These are phyloP conservation scores for Epicoccum sorghinum DNA, from an alignment of 2,329 filamentous ascomycete species.

Conservation along the genomic window DNA sequence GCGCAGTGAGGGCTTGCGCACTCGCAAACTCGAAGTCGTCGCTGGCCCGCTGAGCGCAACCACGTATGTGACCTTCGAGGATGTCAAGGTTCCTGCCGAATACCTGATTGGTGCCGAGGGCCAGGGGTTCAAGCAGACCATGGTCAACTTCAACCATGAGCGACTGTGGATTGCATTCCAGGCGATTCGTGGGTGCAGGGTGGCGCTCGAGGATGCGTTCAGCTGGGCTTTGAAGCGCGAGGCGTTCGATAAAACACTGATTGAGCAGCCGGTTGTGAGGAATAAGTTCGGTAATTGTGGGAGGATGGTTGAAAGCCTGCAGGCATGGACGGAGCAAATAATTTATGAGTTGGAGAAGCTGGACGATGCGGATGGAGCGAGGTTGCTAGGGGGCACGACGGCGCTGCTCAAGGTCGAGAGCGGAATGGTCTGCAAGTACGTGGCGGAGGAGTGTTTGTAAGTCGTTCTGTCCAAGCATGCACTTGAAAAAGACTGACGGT, in stretches of 20 bases:
- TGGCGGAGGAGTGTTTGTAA: constrained; percentile 36
- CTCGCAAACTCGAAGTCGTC: constrained; percentile 32
- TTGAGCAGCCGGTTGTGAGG: constrained; percentile 42
- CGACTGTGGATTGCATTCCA: constrained; percentile 41
- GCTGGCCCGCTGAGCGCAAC: constrained; percentile 32
- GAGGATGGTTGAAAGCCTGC: constrained; percentile 33
- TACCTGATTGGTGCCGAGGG: constrained; percentile 40
- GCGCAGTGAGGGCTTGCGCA: constrained; percentile 27
- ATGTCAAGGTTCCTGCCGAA: constrained; percentile 38
- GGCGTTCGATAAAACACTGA: constrained; percentile 40
- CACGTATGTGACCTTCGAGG: constrained; percentile 42
- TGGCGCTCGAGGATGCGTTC: constrained; percentile 37
- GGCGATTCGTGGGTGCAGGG: constrained; percentile 35
- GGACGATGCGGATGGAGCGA: constrained; percentile 24
- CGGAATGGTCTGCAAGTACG: constrained; percentile 34
- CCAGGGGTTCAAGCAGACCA: constrained; percentile 39
- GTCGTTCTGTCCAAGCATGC: constrained; percentile 12
- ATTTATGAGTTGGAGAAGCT: constrained; percentile 33
- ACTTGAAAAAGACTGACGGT: not conserved
- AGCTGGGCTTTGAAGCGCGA: constrained; percentile 38
- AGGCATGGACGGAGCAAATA: constrained; percentile 41
- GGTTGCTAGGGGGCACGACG: constrained; percentile 32
- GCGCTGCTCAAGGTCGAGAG: constrained; percentile 34
- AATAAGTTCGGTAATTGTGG: constrained; percentile 43
- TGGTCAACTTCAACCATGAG: constrained; percentile 47